phyloP scores from a whole-genome alignment of 192 early-diverging fungal species.

The Chytriomyces hyalinus region DNA sequence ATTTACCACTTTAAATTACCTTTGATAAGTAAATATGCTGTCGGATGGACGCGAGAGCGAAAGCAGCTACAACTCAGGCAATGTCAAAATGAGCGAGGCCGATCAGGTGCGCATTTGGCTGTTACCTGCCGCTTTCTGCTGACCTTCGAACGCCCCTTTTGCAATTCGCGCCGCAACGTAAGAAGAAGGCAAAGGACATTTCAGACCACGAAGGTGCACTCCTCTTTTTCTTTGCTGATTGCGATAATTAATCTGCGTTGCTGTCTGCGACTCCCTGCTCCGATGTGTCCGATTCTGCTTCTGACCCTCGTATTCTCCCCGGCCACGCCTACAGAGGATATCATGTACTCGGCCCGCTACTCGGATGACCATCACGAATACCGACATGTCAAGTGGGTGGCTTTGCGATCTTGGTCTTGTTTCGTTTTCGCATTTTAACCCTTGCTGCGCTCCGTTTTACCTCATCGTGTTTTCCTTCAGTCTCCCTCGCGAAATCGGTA shows the following conservation, averaged over 20 bases:
- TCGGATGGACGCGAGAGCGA: conserved; percentile 7
- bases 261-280: no score
- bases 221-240: no score
- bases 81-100: neutral
- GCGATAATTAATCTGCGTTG: no score
- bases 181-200: conserved; percentile 7
- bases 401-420: conserved; percentile 8
- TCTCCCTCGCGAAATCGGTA: conserved; percentile 44
- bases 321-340: conserved; percentile 10
- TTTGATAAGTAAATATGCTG: neutral
- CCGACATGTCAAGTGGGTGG: conserved; percentile 39
- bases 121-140: neutral
- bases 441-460: neutral
- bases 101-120: conserved; percentile 12
- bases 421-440: neutral
- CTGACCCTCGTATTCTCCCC: neutral
- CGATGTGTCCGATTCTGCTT: neutral
- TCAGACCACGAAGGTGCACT: conserved; percentile 18
- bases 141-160: neutral
- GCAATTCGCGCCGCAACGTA: neutral
- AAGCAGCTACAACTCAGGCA: no score
- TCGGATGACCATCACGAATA: conserved; percentile 42
- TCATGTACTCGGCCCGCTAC: conserved; percentile 39
- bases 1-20: no score
- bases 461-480: conserved; percentile 1